Base-by-base conservation (phyloP, 495 filamentous ascomycete genomes). In the Niebla homalea region DNA sequence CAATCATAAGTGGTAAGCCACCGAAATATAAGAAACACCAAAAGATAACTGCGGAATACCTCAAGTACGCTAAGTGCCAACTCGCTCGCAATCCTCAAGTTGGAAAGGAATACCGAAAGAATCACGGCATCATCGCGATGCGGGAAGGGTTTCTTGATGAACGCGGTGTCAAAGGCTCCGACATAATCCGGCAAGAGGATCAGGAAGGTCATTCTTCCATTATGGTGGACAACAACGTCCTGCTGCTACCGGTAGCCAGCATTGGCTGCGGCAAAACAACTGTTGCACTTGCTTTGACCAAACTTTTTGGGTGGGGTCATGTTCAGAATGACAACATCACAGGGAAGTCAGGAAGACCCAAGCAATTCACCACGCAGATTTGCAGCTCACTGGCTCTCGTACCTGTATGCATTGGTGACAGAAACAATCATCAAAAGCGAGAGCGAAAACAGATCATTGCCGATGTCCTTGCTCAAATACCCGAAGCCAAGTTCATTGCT, bases 261-360 rank as follows among this genome's bases (percentile, higher is more conserved):
- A 79, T 98, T 22, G 92, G 92, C 4, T 98, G 93, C 58, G 92
- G 92, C 20, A 98, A 98, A 74, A 97, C 92, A 0, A 98, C 92
- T 0, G 67, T 98, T 37, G 89, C 86, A 6, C 59, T 94, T 32
- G 89, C 89, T 5, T 68, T 98, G 14, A 73, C 70, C 15, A 82
- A 87, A 55, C 75, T 98, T 2, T 98, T 96, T 51, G 79, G 73
- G 40, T 98, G 92, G 89, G 90, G 85, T 25, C 89, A 96, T 63
- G 71, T 96, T 36, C 92, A 98, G 60, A 98, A 98, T 60, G 92
- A 98, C 65, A 93, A 97, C 61, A 90, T 98, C 43, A 76, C 73
- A n/a, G 84, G 84, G 46, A 78, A 80, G 61, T 72, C 70, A 54
- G 72, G 72, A 45, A 83, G 87, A 26, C 83, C 85, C 5, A 74